phyloP scores from a whole-genome alignment of 1,284 basidiomycete species.

The Albatrellus sp. region DNA sequence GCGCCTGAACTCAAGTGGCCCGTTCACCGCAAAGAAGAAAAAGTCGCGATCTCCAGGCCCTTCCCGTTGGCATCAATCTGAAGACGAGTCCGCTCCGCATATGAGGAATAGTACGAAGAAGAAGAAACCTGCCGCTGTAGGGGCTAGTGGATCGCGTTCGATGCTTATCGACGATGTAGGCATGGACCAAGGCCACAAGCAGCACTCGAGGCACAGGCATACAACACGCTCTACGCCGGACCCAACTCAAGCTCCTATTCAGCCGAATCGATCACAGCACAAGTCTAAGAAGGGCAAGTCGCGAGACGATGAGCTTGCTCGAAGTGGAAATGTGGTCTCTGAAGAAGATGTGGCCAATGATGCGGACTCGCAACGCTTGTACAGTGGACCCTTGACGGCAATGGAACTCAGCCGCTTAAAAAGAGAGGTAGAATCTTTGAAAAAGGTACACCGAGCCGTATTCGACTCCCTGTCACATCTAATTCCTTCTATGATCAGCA shows the following conservation, averaged over 20 bases:
- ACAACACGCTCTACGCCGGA: not conserved
- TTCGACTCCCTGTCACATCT: not conserved
- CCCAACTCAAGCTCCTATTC: not conserved
- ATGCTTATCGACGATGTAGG: not conserved
- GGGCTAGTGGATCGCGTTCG: not conserved
- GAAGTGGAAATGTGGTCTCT: conserved; percentile 1
- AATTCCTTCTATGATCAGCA: conserved; percentile 23
- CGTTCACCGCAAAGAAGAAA: not conserved
- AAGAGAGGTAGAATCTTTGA: conserved; percentile 29
- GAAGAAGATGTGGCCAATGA: conserved; percentile 8
- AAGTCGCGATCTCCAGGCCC: not conserved
- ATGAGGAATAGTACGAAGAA: not conserved
- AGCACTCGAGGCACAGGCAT: not conserved
- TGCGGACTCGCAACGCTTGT: conserved; percentile 5
- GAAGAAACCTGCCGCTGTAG: not conserved
- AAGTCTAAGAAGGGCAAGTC: conserved; percentile 4
- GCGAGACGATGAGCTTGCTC: conserved; percentile 3
- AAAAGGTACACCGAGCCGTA: conserved; percentile 31
- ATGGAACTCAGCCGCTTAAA: conserved; percentile 29
- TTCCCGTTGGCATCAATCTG: not conserved
- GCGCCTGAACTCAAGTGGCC: not conserved
- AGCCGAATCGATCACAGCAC: not conserved
- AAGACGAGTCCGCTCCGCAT: not conserved
- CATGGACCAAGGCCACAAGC: not conserved
- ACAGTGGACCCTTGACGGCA: conserved; percentile 23